A percentile compares a stretch with the other conserved stretches of the same genome.
Conservation (phyloP, 768 basidiomycete genomes). For the Leccinum subgranulosum region DNA sequence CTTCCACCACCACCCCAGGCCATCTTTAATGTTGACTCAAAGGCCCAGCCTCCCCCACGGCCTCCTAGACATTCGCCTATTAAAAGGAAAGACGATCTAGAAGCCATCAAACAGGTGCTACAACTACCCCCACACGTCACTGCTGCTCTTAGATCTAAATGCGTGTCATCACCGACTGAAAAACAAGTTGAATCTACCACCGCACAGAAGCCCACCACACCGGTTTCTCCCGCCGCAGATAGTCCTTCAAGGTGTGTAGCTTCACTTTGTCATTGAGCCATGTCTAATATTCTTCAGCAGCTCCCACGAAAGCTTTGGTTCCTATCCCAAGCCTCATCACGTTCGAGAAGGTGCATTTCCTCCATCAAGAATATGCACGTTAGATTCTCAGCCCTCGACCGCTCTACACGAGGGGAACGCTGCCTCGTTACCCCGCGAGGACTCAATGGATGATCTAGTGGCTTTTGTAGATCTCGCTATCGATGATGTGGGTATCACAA, state of each 20-base stretch:
- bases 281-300: slow-evolving; percentile 6
- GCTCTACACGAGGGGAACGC: slow-evolving; percentile 18
- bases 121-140: slow-evolving; percentile 57
- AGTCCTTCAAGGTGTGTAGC: slow-evolving; percentile 20
- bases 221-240: neutral
- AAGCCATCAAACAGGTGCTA: slow-evolving; percentile 56
- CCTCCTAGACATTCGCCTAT: slow-evolving; percentile 61
- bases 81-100: slow-evolving; percentile 46
- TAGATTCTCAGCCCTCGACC: slow-evolving; percentile 16
- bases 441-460: slow-evolving; percentile 38
- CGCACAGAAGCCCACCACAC: slow-evolving; percentile 19
- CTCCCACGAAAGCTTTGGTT: slow-evolving; percentile 23
- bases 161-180: slow-evolving; percentile 18
- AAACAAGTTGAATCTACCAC: slow-evolving; percentile 25
- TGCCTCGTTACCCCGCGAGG: slow-evolving; percentile 22
- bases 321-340: slow-evolving; percentile 27
- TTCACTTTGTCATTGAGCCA: neutral
- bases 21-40: slow-evolving; percentile 45
- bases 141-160: slow-evolving; percentile 34
- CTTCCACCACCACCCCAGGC: slow-evolving; percentile 68
- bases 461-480: slow-evolving; percentile 37
- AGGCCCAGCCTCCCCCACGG: slow-evolving; percentile 52
- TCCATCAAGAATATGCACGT: slow-evolving; percentile 37
- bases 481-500: slow-evolving; percentile 37
- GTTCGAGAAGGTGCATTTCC: slow-evolving; percentile 67